phyloP scores from a whole-genome alignment of 495 filamentous ascomycete genomes.

The Niebla homalea region DNA sequence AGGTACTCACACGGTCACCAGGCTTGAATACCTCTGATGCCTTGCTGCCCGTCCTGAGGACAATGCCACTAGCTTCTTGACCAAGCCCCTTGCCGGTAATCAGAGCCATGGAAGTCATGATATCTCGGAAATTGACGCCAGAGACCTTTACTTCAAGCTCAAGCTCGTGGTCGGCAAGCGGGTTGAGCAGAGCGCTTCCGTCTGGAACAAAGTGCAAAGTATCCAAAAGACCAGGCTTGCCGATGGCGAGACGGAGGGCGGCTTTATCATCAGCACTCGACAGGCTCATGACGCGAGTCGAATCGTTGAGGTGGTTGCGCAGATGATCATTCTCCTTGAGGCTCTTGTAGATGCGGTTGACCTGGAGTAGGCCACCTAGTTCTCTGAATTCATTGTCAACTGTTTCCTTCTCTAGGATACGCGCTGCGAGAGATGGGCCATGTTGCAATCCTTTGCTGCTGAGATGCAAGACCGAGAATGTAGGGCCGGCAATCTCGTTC shows the following conservation, averaged over 20 bases:
- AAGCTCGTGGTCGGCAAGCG: constrained; percentile 7
- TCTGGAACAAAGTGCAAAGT: constrained; percentile 5
- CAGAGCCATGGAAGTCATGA: background rate
- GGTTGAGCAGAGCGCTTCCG: background rate
- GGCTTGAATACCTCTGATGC: background rate
- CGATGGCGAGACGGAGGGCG: background rate
- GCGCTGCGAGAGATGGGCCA: too few relatives aligned
- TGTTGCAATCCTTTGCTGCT: too few relatives aligned
- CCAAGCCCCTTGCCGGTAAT: background rate
- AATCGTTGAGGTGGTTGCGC: too few relatives aligned
- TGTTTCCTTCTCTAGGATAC: too few relatives aligned
- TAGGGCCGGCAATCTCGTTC: constrained; percentile 6
- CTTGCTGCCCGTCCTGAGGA: background rate
- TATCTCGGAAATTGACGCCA: constrained; percentile 5
- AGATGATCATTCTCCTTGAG: background rate
- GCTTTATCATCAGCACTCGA: too few relatives aligned
- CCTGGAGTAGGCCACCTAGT: background rate
- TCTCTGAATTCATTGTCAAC: too few relatives aligned
- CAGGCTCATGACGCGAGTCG: too few relatives aligned
- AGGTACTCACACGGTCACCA: constrained; percentile 14
- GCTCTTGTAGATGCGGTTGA: constrained; percentile 1
- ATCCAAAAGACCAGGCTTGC: constrained; percentile 3
- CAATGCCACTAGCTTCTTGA: background rate
- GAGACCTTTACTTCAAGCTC: constrained; percentile 14
- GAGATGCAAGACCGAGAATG: too few relatives aligned